Conservation (phyloP, 176 grass and related monocot species). For the Puccinellia tenuiflora region DNA sequence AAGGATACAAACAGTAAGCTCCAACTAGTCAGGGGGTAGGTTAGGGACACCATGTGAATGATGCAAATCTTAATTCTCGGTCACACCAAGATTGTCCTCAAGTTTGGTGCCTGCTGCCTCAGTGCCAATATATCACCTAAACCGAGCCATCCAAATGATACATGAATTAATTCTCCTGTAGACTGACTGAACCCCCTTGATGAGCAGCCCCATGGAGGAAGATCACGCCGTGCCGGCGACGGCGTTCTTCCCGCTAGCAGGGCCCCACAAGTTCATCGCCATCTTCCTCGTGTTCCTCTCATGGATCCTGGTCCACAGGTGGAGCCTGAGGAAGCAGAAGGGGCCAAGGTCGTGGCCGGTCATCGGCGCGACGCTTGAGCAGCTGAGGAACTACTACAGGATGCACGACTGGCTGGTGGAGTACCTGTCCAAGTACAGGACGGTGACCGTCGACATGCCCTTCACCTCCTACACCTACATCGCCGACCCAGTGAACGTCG, state of each 20-base stretch:
- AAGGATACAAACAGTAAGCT: constrained; percentile 29
- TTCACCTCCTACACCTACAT: constrained; percentile 95
- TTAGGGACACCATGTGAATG: constrained; percentile 63
- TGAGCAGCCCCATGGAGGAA: constrained; percentile 51
- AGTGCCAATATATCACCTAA: constrained; percentile 47
- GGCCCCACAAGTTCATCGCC: constrained; percentile 41
- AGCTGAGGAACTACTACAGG: constrained; percentile 79
- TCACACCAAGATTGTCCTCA: constrained; percentile 65
- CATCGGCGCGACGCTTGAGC: constrained; percentile 70
- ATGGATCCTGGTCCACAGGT: constrained; percentile 64
- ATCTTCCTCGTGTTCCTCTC: constrained; percentile 45
- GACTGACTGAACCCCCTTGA: constrained; percentile 27
- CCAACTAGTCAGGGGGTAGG: constrained; percentile 43
- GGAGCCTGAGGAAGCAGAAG: constrained; percentile 66
- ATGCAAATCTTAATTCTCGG: constrained; percentile 50
- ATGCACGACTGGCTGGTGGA: constrained; percentile 91
- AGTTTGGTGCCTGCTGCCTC: constrained; percentile 15
- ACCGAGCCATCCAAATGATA: constrained; percentile 18
- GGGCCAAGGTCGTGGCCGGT: constrained; percentile 77
- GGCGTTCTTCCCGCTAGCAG: constrained; percentile 20
- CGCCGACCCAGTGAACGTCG: constrained; percentile 75
- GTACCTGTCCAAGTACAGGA: constrained; percentile 52
- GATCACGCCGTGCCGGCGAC: constrained; percentile 14
- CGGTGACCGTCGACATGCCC: constrained; percentile 78
- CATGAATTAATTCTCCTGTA: constrained; percentile 10